Percentiles rank a stretch among this genome's conserved stretches.
Conservation (phyloP, 805 yeast genomes). For the Spathaspora arborariae region DNA sequence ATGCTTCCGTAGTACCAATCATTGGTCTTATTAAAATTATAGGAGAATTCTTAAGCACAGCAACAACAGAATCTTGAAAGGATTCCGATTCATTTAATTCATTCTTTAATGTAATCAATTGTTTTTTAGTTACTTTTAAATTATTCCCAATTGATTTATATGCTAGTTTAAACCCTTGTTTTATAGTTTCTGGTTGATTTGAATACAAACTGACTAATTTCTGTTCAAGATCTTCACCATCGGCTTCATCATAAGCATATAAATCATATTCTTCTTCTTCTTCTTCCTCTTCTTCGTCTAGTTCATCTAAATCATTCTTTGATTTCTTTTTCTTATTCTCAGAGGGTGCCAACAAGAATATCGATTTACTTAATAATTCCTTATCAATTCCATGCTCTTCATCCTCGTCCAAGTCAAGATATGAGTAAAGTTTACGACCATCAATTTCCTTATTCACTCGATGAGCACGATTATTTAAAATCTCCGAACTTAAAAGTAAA, state of each 20-base stretch:
- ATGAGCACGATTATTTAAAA: constrained; percentile 3
- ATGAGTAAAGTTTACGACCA: constrained; percentile 24
- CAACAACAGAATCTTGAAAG: constrained; percentile 62
- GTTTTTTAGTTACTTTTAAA: constrained; percentile 59
- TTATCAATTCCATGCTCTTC: constrained; percentile 14
- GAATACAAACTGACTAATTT: constrained; percentile 68
- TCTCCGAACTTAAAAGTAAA: constrained; percentile 5
- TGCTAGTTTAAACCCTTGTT: constrained; percentile 74
- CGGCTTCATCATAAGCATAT: constrained; percentile 6
- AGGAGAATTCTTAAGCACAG: constrained; percentile 75
- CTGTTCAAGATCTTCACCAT: constrained; percentile 31
- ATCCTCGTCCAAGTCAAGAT: constrained; percentile 29
- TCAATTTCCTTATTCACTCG: constrained; percentile 1
- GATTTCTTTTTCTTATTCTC: neutral
- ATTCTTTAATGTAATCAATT: constrained; percentile 54
- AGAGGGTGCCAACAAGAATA: constrained; percentile 19
- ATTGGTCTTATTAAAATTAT: constrained; percentile 77
- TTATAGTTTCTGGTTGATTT: constrained; percentile 70
- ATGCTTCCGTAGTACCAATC: constrained; percentile 90
- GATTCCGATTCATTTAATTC: constrained; percentile 63
- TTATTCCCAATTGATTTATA: constrained; percentile 69
- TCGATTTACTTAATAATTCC: constrained; percentile 18
- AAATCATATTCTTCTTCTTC: constrained; percentile 19
- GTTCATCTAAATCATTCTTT: constrained; percentile 8
- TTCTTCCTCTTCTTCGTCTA: constrained; percentile 12